These are phyloP conservation scores for Aphanomyces stellatus DNA, from an alignment of 352 stramenopile genomes.

Conservation along the genomic window DNA sequence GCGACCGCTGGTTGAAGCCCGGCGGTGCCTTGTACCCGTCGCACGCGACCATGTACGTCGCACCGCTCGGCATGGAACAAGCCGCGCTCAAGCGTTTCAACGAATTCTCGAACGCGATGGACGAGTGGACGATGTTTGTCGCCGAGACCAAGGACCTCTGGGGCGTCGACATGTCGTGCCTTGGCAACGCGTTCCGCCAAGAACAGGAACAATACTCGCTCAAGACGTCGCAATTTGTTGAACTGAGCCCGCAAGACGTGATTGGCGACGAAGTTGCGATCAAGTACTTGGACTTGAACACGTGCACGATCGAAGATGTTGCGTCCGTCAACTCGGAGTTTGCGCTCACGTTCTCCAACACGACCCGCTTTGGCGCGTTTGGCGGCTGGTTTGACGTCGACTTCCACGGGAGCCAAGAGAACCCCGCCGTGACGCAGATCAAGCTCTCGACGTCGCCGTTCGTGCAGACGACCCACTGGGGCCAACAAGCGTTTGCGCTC, in stretches of 20 bases:
- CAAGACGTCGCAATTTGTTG: conserved; percentile 74
- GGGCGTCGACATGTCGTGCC: conserved; percentile 95
- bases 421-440: conserved; percentile 66
- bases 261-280: conserved; percentile 81
- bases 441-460: conserved; percentile 88
- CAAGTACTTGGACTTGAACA: conserved; percentile 73
- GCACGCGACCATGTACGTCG: conserved; percentile 96
- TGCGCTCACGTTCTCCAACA: conserved; percentile 76
- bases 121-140: conserved; percentile 75
- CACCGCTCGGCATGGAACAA: conserved; percentile 93
- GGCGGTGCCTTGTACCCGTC: conserved; percentile 98
- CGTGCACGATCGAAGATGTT: conserved; percentile 76
- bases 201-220: conserved; percentile 85
- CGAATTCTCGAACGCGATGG: conserved; percentile 81
- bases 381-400: conserved; percentile 99
- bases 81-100: conserved; percentile 78
- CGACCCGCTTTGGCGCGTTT: conserved; percentile 88
- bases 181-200: conserved; percentile 82
- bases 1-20: conserved; percentile 95
- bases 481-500: conserved; percentile 78
- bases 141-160: conserved; percentile 92
- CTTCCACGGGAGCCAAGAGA: conserved; percentile 88
- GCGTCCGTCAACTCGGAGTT: conserved; percentile 63
- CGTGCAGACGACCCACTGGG: conserved; percentile 83
- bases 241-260: conserved; percentile 63